Percentiles rank a stretch among this genome's conserved stretches.
Evolutionary conservation across 2,329 filamentous ascomycete species (phyloP).

Genomic region (Camillea tinctor): DNA sequence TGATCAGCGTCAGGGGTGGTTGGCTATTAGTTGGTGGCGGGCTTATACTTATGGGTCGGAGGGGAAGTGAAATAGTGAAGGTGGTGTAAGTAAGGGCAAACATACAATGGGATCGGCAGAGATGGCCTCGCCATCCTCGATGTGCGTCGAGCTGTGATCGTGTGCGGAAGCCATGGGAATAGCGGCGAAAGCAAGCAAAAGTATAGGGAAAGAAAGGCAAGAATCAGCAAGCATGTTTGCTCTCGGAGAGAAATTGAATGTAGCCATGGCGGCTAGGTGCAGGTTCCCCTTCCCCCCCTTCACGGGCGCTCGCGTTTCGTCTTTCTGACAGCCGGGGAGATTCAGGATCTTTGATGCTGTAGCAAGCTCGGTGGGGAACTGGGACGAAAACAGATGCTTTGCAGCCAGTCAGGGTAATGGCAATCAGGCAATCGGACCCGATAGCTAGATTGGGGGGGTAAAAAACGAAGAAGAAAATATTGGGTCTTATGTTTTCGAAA

Average conservation of each 20-base stretch:
- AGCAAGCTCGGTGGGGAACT: not conserved
- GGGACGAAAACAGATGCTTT: not conserved
- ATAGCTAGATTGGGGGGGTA: not conserved
- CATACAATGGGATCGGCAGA: constrained; percentile 73
- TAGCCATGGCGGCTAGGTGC: constrained; percentile 17
- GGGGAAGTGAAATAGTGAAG: too few species aligned
- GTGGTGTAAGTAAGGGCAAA: constrained; percentile 17
- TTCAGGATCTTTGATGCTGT: not conserved
- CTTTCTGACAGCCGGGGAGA: not conserved
- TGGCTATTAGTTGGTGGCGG: too few species aligned
- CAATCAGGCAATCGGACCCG: not conserved
- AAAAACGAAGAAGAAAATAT: too few species aligned
- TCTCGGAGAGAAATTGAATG: constrained; percentile 6
- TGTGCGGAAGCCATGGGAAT: constrained; percentile 38
- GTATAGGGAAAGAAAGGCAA: constrained; percentile 14
- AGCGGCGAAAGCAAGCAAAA: constrained; percentile 22
- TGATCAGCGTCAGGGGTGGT: constrained; percentile 31
- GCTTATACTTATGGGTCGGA: constrained; percentile 6
- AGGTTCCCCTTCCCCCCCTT: not conserved
- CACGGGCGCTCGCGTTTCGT: not conserved
- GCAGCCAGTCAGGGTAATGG: not conserved
- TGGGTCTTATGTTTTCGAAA: not conserved
- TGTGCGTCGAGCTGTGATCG: constrained; percentile 52
- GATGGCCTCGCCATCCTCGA: constrained; percentile 67
- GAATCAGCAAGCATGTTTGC: constrained; percentile 13